Evolutionary conservation across 805 yeast species (phyloP).

Genomic region (Barnettozyma salicaria): DNA sequence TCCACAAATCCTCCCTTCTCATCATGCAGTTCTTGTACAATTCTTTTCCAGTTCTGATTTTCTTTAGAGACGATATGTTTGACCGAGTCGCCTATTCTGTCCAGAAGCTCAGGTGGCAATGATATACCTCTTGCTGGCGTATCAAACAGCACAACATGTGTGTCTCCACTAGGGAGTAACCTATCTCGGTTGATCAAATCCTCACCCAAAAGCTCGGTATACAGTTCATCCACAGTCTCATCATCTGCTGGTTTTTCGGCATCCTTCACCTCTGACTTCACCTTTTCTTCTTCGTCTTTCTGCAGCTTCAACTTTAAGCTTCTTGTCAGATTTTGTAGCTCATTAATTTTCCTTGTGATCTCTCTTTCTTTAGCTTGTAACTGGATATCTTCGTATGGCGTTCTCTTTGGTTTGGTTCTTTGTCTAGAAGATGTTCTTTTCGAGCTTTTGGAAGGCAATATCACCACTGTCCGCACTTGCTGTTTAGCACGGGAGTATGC

Average conservation of each 20-base stretch:
- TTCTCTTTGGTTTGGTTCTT: slow-evolving; percentile 1
- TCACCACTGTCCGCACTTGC: slow-evolving; percentile 3
- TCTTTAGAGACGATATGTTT: slow-evolving; percentile 35
- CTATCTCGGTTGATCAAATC: neutral
- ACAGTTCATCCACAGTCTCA: slow-evolving; percentile 19
- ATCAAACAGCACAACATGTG: slow-evolving; percentile 17
- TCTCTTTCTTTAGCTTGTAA: slow-evolving; percentile 1
- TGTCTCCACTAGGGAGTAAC: slow-evolving; percentile 1
- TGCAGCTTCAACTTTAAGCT: slow-evolving; percentile 14
- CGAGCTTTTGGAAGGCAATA: slow-evolving; percentile 3
- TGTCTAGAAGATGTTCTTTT: neutral
- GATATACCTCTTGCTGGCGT: slow-evolving; percentile 22
- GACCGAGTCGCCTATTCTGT: slow-evolving; percentile 37
- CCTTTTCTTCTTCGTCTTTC: slow-evolving; percentile 13
- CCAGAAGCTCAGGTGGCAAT: slow-evolving; percentile 32
- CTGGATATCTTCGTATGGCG: slow-evolving; percentile 1
- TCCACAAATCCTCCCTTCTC: slow-evolving; percentile 32
- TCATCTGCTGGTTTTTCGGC: slow-evolving; percentile 16
- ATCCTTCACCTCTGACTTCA: slow-evolving; percentile 12
- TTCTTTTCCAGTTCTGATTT: slow-evolving; percentile 39
- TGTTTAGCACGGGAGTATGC: neutral
- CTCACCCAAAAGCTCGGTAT: slow-evolving; percentile 12
- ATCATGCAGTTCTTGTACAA: slow-evolving; percentile 20
- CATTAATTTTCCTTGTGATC: slow-evolving; percentile 17
- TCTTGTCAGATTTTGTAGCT: slow-evolving; percentile 16